A percentile compares a stretch with the other conserved stretches of the same genome.
Evolutionary conservation across 1,139 yeast genomes (phyloP).

Genomic region (Pichia sp.): DNA sequence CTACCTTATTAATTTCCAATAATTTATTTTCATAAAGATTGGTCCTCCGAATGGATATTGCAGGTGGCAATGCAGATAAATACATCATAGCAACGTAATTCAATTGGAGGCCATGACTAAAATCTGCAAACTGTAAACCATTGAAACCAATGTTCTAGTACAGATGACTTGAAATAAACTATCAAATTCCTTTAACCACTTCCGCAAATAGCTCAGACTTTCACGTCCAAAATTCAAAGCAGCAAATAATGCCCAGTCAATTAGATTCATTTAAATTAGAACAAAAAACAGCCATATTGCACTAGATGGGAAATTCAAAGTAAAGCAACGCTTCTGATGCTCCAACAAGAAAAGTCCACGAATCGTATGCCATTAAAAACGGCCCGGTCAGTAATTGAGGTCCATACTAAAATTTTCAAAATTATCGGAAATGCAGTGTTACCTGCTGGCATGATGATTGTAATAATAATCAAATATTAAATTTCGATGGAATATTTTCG

Average conservation of each 20-base stretch:
- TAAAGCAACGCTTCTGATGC: slow-evolving; percentile 96
- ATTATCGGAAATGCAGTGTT: slow-evolving; percentile 90
- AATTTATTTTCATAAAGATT: slow-evolving; percentile 97
- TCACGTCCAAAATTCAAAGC: slow-evolving; percentile 63
- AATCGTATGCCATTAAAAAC: slow-evolving; percentile 62
- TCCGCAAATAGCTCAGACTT: slow-evolving; percentile 47
- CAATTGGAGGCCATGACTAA: slow-evolving; percentile 90
- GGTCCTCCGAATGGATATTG: slow-evolving; percentile 92
- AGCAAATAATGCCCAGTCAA: slow-evolving; percentile 76
- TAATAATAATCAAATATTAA: slow-evolving; percentile 56
- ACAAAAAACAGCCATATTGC: slow-evolving; percentile 96
- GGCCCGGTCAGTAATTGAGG: slow-evolving; percentile 64
- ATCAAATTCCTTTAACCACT: slow-evolving; percentile 66
- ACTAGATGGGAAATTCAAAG: slow-evolving; percentile 80
- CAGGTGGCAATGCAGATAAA: slow-evolving; percentile 91
- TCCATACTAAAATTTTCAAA: slow-evolving; percentile 77
- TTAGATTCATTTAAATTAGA: slow-evolving; percentile 62
- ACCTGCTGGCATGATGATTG: slow-evolving; percentile 77
- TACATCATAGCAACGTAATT: slow-evolving; percentile 97
- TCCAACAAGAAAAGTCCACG: slow-evolving; percentile 79
- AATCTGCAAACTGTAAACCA: slow-evolving; percentile 58
- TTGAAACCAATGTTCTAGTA: slow-evolving; percentile 93
- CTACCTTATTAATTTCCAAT: slow-evolving; percentile 65
- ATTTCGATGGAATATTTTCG: slow-evolving; percentile 58
- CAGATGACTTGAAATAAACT: slow-evolving; percentile 90